Percentiles rank a stretch among this genome's conserved stretches.
Conservation (phyloP, 768 basidiomycete species). For the Lactarius evosmus region DNA sequence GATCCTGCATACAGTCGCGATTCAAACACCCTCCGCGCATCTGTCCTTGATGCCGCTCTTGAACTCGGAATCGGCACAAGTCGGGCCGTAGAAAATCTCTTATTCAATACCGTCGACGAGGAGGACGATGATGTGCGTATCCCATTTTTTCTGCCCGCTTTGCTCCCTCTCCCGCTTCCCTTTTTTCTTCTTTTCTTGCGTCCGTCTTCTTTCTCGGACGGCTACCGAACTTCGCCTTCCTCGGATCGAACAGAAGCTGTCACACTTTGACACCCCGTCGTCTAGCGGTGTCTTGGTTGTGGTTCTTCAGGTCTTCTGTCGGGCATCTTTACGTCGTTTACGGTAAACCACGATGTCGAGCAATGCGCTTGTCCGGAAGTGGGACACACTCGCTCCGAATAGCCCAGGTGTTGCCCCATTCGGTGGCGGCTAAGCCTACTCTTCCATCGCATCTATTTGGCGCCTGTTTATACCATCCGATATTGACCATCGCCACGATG, state of each 20-base stretch:
- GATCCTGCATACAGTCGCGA: constrained; percentile 37
- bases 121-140: constrained; percentile 47
- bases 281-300: not conserved
- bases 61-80: constrained; percentile 62
- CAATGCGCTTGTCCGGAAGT: not conserved
- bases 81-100: constrained; percentile 63
- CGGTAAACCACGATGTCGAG: not conserved
- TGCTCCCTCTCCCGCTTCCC: not conserved
- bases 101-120: constrained; percentile 59
- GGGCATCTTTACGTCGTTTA: not conserved
- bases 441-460: not conserved
- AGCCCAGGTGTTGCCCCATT: not conserved
- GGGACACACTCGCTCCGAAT: not conserved
- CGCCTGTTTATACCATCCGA: not conserved
- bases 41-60: constrained; percentile 70
- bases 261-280: constrained; percentile 2
- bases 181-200: not conserved
- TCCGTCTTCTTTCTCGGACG: not conserved
- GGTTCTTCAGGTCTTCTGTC: not conserved
- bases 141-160: not conserved
- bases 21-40: constrained; percentile 62
- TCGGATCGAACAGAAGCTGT: constrained; percentile 1
- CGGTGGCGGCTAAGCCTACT: not conserved
- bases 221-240: not conserved
- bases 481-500: no score